Base-by-base conservation (phyloP, 1,284 basidiomycete genomes). In the Ganoderma meredithae region DNA sequence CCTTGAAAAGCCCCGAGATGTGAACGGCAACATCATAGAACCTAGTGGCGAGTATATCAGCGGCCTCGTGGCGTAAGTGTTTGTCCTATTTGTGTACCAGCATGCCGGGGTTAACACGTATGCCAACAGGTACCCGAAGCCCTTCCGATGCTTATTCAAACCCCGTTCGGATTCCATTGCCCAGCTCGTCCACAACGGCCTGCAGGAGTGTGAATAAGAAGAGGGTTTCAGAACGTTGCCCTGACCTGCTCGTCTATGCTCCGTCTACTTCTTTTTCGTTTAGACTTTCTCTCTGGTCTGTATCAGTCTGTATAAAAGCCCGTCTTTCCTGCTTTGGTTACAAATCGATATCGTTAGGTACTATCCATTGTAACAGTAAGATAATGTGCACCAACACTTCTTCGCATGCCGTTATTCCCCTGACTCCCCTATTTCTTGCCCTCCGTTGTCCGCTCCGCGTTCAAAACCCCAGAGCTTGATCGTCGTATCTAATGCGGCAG, bases 31-130 rank as follows among this genome's bases (percentile, higher is more conserved):
- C 4, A 67, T 75, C 9, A 77, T 83, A 31, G 80, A 82, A 62
- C 81, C 81, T 65, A 80, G 60, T 71, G 75, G 69, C 17, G 72
- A 81, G 41, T 82, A 80, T 65, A 39, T 72, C 33, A 76, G 79
- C 53, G 78, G 78, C 1, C 65, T 82, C 10, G 76, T 81, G 27
- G 81, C 69, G 81, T 86, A 66, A 78, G 85, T 78, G 9, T 39
- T 39, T 15, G 71, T 77, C 69, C 76, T 41, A 75, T 75, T 44
- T 39, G 2, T 39, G 9, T 31, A n/a, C 12, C 22, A 31, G 49
- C 36, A 13, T 47, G 27, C 22, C 36, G 47, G 36, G 10, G 60
- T 62, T 69, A 55, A 68, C 65, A 43, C 10, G 27, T n/a, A 19
- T 60, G 27, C 17, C 2, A 27, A 19, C 49, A 76, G 77, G 22